Conservation (phyloP, 169 alveolate species). For the Cryptosporidium felis region DNA sequence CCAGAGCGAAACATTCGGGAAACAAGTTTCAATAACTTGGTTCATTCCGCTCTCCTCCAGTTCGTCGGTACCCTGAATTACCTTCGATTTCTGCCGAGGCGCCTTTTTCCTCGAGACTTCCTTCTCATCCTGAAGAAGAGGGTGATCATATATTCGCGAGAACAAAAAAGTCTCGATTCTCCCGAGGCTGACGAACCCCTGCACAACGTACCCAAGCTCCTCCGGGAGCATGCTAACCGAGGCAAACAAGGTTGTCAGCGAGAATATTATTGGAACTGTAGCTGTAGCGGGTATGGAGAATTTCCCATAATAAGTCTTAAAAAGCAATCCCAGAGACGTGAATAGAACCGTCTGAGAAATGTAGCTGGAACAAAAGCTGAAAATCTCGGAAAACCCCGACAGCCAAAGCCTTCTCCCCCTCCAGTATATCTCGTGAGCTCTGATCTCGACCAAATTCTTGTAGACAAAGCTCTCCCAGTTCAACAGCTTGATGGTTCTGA, state of each 20-base stretch:
- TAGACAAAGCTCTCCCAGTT: slow-evolving; percentile 65
- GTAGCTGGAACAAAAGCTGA: slow-evolving; percentile 21
- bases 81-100: background rate
- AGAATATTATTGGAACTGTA: slow-evolving; percentile 55
- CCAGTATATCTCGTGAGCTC: slow-evolving; percentile 50
- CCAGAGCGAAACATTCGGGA: background rate
- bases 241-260: slow-evolving; percentile 24
- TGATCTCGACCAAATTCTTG: slow-evolving; percentile 24
- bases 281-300: slow-evolving; percentile 56
- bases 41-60: too few relatives aligned
- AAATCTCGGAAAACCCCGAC: background rate
- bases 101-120: background rate
- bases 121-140: slow-evolving; percentile 8
- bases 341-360: slow-evolving; percentile 41
- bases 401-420: slow-evolving; percentile 22
- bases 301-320: slow-evolving; percentile 19
- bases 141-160: slow-evolving; percentile 35
- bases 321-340: slow-evolving; percentile 20
- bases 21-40: background rate
- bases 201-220: slow-evolving; percentile 43
- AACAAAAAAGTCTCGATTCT: slow-evolving; percentile 53
- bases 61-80: background rate
- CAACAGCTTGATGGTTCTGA: slow-evolving; percentile 59
- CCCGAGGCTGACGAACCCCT: slow-evolving; percentile 38
- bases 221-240: slow-evolving; percentile 52